Conservation (phyloP, 192 early-diverging fungal species). For the Umbelopsis sp. region DNA sequence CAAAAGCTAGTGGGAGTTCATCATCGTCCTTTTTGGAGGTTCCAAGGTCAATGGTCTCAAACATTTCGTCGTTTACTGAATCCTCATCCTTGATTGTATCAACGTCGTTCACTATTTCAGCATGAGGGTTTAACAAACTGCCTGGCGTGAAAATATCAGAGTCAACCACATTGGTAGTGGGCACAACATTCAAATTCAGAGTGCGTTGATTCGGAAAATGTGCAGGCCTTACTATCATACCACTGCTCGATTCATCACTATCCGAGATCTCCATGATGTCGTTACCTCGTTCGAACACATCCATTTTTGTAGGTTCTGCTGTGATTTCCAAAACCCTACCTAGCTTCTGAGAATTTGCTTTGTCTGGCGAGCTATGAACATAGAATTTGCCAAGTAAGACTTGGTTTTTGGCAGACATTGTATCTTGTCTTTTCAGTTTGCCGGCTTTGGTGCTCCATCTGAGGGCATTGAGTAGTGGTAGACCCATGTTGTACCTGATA, state of each 20-base stretch:
- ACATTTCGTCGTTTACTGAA: not conserved
- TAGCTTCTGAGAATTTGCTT: not conserved
- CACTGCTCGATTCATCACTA: not conserved
- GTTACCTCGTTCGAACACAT: not conserved
- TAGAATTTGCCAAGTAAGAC: too few relatives aligned
- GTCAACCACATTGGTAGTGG: not conserved
- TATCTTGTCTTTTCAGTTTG: too few relatives aligned
- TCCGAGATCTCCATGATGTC: not conserved
- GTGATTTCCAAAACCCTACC: not conserved
- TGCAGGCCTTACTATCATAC: constrained; percentile 1
- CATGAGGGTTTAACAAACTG: not conserved
- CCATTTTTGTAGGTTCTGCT: not conserved
- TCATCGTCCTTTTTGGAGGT: not conserved
- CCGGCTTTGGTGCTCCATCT: too few relatives aligned
- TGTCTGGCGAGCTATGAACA: too few relatives aligned
- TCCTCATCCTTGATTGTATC: not conserved
- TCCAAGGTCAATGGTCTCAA: not conserved
- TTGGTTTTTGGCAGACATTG: too few relatives aligned
- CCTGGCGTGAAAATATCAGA: not conserved
- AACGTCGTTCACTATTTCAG: not conserved
- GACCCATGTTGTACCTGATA: too few relatives aligned
- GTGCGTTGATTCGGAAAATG: not conserved
- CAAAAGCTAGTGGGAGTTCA: not conserved
- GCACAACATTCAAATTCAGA: not conserved
- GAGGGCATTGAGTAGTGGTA: too few relatives aligned